Percentiles rank a stretch among this genome's conserved stretches.
phyloP scores from a whole-genome alignment of 2,329 filamentous ascomycete species.

The Acephala macrosclerotiorum region DNA sequence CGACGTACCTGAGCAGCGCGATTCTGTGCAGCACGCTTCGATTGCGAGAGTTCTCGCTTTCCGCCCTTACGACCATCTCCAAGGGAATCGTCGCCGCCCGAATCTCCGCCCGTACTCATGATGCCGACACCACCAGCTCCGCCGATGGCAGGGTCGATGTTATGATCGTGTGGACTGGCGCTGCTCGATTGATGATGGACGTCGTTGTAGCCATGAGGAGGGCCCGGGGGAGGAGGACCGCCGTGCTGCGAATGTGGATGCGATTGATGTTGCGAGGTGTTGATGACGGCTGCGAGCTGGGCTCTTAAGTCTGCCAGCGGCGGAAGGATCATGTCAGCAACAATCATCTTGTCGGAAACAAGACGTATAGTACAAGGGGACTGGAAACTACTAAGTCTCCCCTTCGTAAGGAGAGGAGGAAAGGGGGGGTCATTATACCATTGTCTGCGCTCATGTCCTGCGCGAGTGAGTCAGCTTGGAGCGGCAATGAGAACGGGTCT shows the following conservation, averaged over 20 bases:
- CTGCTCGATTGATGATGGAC: constrained; percentile 40
- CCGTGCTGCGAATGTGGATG: neutral
- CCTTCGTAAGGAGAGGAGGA: constrained; percentile 9
- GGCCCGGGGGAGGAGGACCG: constrained; percentile 22
- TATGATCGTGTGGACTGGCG: constrained; percentile 44
- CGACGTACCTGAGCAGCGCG: constrained; percentile 87
- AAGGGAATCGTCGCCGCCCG: constrained; percentile 42
- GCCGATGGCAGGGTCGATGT: constrained; percentile 46
- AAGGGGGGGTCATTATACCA: constrained; percentile 32
- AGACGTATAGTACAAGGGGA: neutral
- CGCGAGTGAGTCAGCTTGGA: constrained; percentile 41
- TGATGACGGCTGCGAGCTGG: constrained; percentile 45
- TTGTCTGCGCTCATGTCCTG: constrained; percentile 43
- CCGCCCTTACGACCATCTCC: constrained; percentile 71
- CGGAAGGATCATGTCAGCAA: constrained; percentile 42
- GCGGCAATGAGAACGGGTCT: constrained; percentile 3
- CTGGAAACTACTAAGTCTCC: constrained; percentile 15
- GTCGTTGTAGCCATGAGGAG: constrained; percentile 44
- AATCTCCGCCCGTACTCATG: constrained; percentile 42
- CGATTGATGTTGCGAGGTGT: constrained; percentile 32
- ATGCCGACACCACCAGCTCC: constrained; percentile 36
- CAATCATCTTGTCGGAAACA: neutral
- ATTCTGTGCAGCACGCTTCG: constrained; percentile 96
- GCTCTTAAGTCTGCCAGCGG: constrained; percentile 44
- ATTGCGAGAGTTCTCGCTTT: constrained; percentile 91